A percentile compares a stretch with the other conserved stretches of the same genome.
These are phyloP conservation scores for Asterochloris sp. DNA, from an alignment of 139 green algal genomes.

Conservation along the genomic window DNA sequence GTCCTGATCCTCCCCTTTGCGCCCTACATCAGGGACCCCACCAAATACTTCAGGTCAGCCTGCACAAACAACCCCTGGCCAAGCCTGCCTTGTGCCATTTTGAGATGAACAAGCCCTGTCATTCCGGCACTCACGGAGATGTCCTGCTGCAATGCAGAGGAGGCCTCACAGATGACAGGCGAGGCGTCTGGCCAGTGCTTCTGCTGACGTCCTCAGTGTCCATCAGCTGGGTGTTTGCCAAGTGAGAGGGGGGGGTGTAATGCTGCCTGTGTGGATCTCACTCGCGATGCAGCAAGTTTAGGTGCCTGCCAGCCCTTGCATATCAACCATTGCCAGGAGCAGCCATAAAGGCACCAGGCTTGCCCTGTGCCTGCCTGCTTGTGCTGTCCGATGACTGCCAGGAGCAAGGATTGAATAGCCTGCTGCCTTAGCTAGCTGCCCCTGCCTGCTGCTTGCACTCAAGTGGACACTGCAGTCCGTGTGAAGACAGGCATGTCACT, in stretches of 20 bases:
- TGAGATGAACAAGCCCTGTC: background rate
- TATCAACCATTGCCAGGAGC: no score
- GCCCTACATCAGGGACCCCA: conserved; percentile 14
- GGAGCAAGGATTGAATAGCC: no score
- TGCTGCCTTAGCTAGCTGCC: no score
- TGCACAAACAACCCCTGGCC: background rate
- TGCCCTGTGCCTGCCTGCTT: no score
- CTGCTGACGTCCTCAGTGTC: conserved; percentile 19
- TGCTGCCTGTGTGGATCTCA: background rate
- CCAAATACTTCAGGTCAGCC: conserved; percentile 15
- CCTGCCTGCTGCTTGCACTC: no score
- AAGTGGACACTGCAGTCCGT: no score
- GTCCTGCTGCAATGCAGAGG: conserved; percentile 11
- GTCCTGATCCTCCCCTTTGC: conserved; percentile 23
- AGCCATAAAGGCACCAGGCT: no score
- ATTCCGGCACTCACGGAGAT: background rate
- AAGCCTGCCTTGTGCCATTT: background rate
- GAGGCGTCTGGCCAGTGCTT: background rate
- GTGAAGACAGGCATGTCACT: background rate
- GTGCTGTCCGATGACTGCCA: no score
- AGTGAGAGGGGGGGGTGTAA: background rate
- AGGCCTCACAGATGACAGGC: conserved; percentile 10
- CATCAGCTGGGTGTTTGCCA: conserved; percentile 31
- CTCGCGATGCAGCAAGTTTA: no score
- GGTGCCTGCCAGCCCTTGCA: no score